These are phyloP conservation scores for Beta corolliflora DNA, from an alignment of 179 eudicot genomes.

Conservation along the genomic window DNA sequence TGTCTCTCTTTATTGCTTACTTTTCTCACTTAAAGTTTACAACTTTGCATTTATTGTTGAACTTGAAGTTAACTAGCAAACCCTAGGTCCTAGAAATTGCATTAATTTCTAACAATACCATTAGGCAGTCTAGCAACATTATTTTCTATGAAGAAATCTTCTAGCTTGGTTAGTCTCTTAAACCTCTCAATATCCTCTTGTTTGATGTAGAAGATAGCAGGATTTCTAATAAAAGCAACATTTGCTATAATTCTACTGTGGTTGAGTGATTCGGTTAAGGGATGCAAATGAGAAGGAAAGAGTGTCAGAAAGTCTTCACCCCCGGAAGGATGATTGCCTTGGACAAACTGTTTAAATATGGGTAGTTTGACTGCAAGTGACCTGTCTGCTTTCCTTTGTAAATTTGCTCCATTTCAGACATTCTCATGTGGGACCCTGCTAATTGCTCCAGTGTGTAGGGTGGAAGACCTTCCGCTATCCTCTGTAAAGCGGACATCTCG, in stretches of 20 bases:
- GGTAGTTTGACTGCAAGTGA: conserved; percentile 50
- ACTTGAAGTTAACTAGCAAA: too few relatives aligned
- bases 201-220: conserved; percentile 44
- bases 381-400: conserved; percentile 70
- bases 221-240: conserved; percentile 56
- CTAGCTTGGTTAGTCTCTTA: conserved; percentile 58
- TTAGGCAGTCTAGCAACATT: conserved; percentile 35
- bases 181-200: conserved; percentile 58
- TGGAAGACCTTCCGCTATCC: conserved; percentile 61
- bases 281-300: conserved; percentile 71
- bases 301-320: conserved; percentile 51
- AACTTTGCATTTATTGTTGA: too few relatives aligned
- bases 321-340: conserved; percentile 53
- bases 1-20: too few relatives aligned
- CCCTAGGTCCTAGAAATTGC: too few relatives aligned
- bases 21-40: too few relatives aligned
- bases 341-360: conserved; percentile 50
- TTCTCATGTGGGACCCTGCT: conserved; percentile 52
- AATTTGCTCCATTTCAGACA: conserved; percentile 58
- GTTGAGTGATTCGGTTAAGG: conserved; percentile 35
- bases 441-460: conserved; percentile 53
- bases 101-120: conserved; percentile 22
- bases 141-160: conserved; percentile 45
- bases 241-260: conserved; percentile 40
- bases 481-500: conserved; percentile 61